A percentile compares a stretch with the other conserved stretches of the same genome.
phyloP scores from a whole-genome alignment of 768 basidiomycete genomes.

The Leccinellum albellum region DNA sequence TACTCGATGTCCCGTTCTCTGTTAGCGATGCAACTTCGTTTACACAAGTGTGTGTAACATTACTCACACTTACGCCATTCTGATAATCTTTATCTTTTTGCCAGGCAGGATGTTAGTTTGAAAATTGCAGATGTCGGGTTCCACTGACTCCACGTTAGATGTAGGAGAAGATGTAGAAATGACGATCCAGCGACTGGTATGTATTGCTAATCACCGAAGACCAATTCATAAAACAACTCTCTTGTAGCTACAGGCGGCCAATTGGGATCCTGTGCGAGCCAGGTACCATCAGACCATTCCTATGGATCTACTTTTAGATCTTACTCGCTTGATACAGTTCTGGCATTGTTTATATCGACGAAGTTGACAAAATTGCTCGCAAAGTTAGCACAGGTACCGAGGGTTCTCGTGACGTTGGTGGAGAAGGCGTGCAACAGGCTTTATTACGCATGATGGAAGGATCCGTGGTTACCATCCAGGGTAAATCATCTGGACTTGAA shows the following conservation, averaged over 20 bases:
- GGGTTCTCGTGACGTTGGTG: constrained; percentile 83
- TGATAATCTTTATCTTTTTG: constrained; percentile 8
- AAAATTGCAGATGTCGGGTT: neutral
- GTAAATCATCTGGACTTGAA: constrained; percentile 55
- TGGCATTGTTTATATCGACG: constrained; percentile 96
- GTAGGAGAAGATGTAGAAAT: constrained; percentile 97
- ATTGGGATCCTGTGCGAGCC: constrained; percentile 83
- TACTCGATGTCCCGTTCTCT: constrained; percentile 92
- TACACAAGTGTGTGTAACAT: constrained; percentile 61
- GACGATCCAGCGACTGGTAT: constrained; percentile 78
- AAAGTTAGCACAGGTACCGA: constrained; percentile 56
- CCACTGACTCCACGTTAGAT: constrained; percentile 43
- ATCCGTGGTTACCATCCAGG: constrained; percentile 75
- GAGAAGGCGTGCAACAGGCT: constrained; percentile 95
- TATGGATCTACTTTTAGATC: neutral
- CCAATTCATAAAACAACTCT: neutral
- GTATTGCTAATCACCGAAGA: constrained; percentile 11
- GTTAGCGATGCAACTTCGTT: constrained; percentile 91
- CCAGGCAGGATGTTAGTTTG: constrained; percentile 67
- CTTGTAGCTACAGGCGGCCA: constrained; percentile 77
- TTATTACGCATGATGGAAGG: constrained; percentile 94
- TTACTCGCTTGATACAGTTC: constrained; percentile 45
- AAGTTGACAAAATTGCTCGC: constrained; percentile 89
- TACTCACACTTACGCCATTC: neutral
- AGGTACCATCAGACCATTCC: constrained; percentile 44